Evolutionary conservation across 768 basidiomycete species (phyloP), one percentile per base, ranked within the genome.

Genomic region (Suillus placidus): DNA sequence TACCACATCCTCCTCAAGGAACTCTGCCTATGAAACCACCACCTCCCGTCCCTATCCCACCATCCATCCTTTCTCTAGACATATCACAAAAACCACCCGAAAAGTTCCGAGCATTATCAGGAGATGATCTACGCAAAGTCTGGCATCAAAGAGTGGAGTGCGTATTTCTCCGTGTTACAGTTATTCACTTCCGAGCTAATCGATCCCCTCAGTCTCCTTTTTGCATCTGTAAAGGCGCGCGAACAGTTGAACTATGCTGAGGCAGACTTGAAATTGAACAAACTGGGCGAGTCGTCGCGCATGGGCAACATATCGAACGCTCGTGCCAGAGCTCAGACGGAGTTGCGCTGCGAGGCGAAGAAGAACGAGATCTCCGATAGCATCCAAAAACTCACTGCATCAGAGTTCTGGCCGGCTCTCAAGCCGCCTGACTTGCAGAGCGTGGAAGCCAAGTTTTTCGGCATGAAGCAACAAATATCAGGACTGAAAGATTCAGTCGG

Each of bases 131-230:
- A 56, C 73, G 73, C n/a, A 68, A 64, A 32, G 69, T 76, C 51
- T 83, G 82, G 82, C 72, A 77, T 42, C 75, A 78, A 43, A 80
- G 82, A 34, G 73, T 83, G 42, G 76, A 77, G 82, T 83, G 67
- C 54, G 82, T 68, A 12, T n/a, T 60, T 16, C 12, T 51, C 6
- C 18, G 13, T 45, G 8, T 52, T 37, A 37, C 20, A 23, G 51
- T 35, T 47, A 47, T 47, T 51, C 37, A 52, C 49, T 64, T n/a
- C 69, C 37, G 9, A 43, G 20, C 18, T 60, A 38, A 35, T 65
- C n/a, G 45, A 14, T 12, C 51, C 12, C 32, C n/a, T 35, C 61
- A 83, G 83, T 51, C 63, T 79, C 43, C 71, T 84, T 64, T 75
- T 79, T 12, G 68, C 74, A 8, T 78, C 79, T 0, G 74, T 81